Evolutionary conservation across 352 stramenopile species (phyloP), one percentile per base, ranked within the genome.

Genomic region (Pythium plurisporium): DNA sequence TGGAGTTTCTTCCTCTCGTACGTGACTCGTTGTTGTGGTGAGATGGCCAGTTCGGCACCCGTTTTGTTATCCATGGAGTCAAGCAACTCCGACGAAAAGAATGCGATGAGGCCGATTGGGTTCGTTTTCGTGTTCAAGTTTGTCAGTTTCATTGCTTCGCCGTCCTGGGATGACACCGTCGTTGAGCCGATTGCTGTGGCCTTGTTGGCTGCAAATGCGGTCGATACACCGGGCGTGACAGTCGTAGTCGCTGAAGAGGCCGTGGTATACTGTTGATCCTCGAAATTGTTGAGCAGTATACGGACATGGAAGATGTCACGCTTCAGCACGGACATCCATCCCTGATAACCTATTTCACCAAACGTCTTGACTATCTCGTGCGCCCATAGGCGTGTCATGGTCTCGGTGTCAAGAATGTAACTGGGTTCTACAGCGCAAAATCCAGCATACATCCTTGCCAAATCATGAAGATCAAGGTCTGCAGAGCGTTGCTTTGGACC

Each of bases 311-410:
- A 64, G 3, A 73, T 46, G 5, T 73, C 56, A 6, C 15, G 22
- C 12, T 26, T 14, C 3, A 77, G 38, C 6, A n/a, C 31, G 12
- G 34, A 19, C 8, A 11, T 51, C 11, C 44, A 47, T 15, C 14
- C 37, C 0, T 38, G 44, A 0, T 6, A 10, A 1, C 7, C 41
- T 41, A 22, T 14, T 36, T 79, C 67, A 17, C 58, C 40, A 14
- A 89, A 68, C 4, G 73, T 68, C 4, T 71, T 65, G 15, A 55
- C 27, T 4, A 50, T 69, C 52, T 89, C 79, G 55, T 89, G 77
- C 1, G 62, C 67, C 75, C 73, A 86, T 5, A 89, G 46, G 1
- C 75, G 48, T 23, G 76, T 9, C 9, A 87, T 49, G 3, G 66
- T 84, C 17, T 82, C 73, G 3, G 45, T 46, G 19, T 87, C 75